Conservation (phyloP, 805 yeast genomes). For the Saccharomycopsis sp. region DNA sequence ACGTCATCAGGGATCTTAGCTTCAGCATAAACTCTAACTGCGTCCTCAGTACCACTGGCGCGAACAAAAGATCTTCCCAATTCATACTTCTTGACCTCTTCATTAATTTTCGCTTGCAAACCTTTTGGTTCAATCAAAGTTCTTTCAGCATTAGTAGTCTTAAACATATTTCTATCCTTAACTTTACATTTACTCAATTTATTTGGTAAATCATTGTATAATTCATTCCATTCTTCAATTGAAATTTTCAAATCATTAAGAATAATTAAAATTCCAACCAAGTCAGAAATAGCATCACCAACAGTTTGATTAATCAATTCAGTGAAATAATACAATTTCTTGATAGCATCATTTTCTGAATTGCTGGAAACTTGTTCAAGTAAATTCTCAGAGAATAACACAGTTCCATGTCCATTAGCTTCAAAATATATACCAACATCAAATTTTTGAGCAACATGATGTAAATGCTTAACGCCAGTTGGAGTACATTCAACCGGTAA, state of each 20-base stretch:
- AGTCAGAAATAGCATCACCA: slow-evolving; percentile 96
- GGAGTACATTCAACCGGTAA: slow-evolving; percentile 84
- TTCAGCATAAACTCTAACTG: slow-evolving; percentile 93
- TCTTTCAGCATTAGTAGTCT: slow-evolving; percentile 88
- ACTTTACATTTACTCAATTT: slow-evolving; percentile 75
- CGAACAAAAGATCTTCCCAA: slow-evolving; percentile 86
- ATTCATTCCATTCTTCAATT: slow-evolving; percentile 67
- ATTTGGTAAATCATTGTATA: slow-evolving; percentile 84
- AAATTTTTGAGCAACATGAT: slow-evolving; percentile 71
- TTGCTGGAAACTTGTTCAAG: slow-evolving; percentile 32
- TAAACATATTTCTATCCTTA: slow-evolving; percentile 69
- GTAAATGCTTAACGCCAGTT: slow-evolving; percentile 95
- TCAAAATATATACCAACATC: slow-evolving; percentile 95
- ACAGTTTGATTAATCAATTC: slow-evolving; percentile 89
- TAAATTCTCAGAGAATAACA: slow-evolving; percentile 59
- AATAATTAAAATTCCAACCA: slow-evolving; percentile 68
- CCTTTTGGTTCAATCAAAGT: slow-evolving; percentile 69
- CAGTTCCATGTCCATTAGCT: slow-evolving; percentile 99
- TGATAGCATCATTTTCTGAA: slow-evolving; percentile 40
- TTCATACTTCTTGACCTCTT: slow-evolving; percentile 44
- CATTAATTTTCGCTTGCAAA: slow-evolving; percentile 68
- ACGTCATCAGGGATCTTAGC: slow-evolving; percentile 51
- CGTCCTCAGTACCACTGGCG: slow-evolving; percentile 97
- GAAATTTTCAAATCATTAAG: slow-evolving; percentile 47
- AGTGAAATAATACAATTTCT: slow-evolving; percentile 52